Evolutionary conservation across 208 protist genomes (phyloP).

Genomic region (Trichomonas vaginalis): DNA sequence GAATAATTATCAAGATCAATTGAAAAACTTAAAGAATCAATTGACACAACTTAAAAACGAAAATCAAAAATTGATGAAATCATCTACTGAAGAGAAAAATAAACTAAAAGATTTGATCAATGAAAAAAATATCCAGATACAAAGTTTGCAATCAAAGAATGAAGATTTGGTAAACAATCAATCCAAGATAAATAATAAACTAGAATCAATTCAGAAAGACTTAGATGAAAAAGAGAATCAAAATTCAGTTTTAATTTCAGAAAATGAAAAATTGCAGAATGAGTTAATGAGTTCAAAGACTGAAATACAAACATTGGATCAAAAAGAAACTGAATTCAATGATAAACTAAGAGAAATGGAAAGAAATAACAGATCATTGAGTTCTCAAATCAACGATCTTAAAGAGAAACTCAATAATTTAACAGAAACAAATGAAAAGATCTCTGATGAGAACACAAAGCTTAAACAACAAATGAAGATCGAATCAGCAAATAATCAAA

Average conservation of each 20-base stretch:
- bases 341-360: not conserved
- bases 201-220: not conserved
- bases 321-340: not conserved
- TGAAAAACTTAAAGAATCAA: too few species aligned
- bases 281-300: not conserved
- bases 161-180: not conserved
- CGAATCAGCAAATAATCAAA: not conserved
- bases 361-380: not conserved
- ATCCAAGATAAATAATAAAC: not conserved
- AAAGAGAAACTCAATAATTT: not conserved
- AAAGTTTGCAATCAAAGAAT: not conserved
- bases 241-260: not conserved
- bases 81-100: not conserved
- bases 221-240: not conserved
- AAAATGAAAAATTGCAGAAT: not conserved
- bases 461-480: not conserved
- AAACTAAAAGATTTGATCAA: not conserved
- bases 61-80: not conserved
- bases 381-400: not conserved
- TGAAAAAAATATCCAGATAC: not conserved
- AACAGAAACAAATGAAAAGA: not conserved
- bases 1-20: not conserved
- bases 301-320: not conserved
- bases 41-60: not conserved
- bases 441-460: not conserved